A percentile compares a stretch with the other conserved stretches of the same genome.
Conservation (phyloP, 441 rosid species). For the Metrosideros polymorpha region DNA sequence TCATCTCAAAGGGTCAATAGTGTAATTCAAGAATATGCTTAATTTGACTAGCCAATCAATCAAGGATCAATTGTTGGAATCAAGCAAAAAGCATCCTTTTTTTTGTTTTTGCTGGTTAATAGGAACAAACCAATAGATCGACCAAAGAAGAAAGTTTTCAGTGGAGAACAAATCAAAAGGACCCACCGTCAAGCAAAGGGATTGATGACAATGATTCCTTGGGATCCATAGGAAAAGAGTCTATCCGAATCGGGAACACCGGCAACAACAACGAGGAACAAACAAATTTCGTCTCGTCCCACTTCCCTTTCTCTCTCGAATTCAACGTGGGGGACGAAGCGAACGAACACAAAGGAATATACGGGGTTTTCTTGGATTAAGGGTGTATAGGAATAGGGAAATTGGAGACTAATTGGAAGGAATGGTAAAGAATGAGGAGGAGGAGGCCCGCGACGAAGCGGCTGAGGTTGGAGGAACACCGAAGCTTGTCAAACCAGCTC, state of each 20-base stretch:
- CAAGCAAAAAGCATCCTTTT: background rate
- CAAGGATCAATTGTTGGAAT: background rate
- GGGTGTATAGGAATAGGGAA: constrained; percentile 48
- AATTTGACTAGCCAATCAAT: background rate
- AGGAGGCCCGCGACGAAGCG: constrained; percentile 52
- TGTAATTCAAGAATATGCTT: background rate
- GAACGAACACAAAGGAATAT: background rate
- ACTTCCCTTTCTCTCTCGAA: background rate
- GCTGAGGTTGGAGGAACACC: constrained; percentile 43
- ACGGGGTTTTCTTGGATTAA: background rate
- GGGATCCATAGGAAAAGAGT: constrained; percentile 22
- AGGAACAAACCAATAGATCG: background rate
- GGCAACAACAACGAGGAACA: background rate
- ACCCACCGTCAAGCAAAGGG: constrained; percentile 26
- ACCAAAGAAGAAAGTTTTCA: background rate
- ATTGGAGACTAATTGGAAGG: constrained; percentile 41
- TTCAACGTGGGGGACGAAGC: background rate
- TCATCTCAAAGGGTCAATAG: background rate
- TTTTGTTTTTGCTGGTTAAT: background rate
- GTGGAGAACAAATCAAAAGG: background rate
- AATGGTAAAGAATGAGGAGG: constrained; percentile 35
- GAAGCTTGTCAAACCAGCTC: constrained; percentile 48
- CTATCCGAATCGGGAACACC: background rate
- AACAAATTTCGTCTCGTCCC: background rate
- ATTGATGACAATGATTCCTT: constrained; percentile 12